A percentile compares a stretch with the other conserved stretches of the same genome.
phyloP scores from a whole-genome alignment of 2,329 filamentous ascomycete genomes.

The Coniosporium tulheliwenetii region DNA sequence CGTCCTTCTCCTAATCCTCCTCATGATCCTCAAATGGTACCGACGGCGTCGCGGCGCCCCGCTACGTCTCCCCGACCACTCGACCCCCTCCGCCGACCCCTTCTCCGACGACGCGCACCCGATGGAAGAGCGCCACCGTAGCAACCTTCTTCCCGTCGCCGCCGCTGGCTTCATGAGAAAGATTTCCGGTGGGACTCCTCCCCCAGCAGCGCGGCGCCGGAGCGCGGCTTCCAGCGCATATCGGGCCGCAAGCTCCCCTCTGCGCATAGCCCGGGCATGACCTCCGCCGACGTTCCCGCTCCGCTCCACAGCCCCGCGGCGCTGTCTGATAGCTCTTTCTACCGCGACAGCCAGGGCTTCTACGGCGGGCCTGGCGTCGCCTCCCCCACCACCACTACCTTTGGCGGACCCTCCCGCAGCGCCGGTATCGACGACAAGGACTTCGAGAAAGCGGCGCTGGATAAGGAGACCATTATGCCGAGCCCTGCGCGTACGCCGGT shows the following conservation, averaged over 20 bases:
- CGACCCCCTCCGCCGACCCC: constrained; percentile 4
- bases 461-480: constrained; percentile 14
- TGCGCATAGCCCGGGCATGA: constrained; percentile 32
- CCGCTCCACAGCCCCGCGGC: constrained; percentile 2
- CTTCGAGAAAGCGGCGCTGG: constrained; percentile 1
- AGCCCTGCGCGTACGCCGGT: constrained; percentile 16
- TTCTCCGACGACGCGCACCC: constrained; percentile 11
- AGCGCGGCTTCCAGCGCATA: constrained; percentile 29
- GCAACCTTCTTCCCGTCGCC: constrained; percentile 17
- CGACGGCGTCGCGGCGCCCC: constrained; percentile 19
- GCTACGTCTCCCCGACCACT: constrained; percentile 12
- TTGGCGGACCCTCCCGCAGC: constrained; percentile 2
- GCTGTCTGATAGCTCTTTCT: constrained; percentile 13
- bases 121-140: constrained; percentile 21
- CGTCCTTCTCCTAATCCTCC: constrained; percentile 31
- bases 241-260: constrained; percentile 33
- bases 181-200: constrained; percentile 22
- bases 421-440: constrained; percentile 2
- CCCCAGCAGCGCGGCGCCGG: constrained; percentile 13
- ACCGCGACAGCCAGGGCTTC: constrained; percentile 26
- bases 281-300: constrained; percentile 17
- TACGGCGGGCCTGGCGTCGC: constrained; percentile 20
- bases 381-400: constrained; percentile 4
- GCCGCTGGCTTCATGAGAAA: constrained; percentile 19
- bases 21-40: constrained; percentile 38